A percentile compares a stretch with the other conserved stretches of the same genome.
These are phyloP conservation scores for Apiotrichum sp. DNA, from an alignment of 1,284 basidiomycete species.

Conservation along the genomic window DNA sequence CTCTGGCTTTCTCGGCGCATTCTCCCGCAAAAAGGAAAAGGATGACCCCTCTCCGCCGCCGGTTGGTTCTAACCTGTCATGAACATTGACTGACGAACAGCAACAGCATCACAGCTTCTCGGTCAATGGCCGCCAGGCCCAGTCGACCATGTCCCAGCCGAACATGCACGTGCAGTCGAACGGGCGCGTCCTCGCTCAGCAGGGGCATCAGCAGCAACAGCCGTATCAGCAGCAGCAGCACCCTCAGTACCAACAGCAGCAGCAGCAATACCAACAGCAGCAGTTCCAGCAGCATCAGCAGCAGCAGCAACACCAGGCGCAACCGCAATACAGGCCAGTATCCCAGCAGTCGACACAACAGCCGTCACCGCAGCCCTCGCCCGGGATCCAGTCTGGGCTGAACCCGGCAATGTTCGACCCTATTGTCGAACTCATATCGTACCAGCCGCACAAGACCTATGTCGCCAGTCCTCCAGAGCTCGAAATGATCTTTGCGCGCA, in stretches of 20 bases:
- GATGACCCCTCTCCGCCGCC: not conserved
- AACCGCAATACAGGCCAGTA: conserved; percentile 56
- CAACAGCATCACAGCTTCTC: conserved; percentile 7
- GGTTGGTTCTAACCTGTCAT: not conserved
- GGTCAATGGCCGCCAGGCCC: conserved; percentile 5
- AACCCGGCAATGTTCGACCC: conserved; percentile 24
- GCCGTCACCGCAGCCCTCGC: conserved; percentile 49
- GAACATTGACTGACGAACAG: not conserved
- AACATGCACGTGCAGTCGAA: not conserved
- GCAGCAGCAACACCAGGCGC: conserved; percentile 52
- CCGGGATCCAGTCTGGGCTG: conserved; percentile 37
- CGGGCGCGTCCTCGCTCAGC: not conserved
- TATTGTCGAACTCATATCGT: conserved; percentile 43
- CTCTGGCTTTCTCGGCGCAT: conserved; percentile 15
- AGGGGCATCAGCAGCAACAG: not conserved
- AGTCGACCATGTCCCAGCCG: not conserved
- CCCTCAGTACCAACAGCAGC: not conserved
- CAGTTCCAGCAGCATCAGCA: not conserved
- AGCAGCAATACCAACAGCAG: not conserved
- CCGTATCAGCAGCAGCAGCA: conserved; percentile 58
- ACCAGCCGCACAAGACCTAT: conserved; percentile 47
- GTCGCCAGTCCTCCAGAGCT: conserved; percentile 47
- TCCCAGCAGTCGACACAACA: conserved; percentile 42
- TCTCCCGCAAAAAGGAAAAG: conserved; percentile 19
- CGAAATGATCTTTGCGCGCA: conserved; percentile 47